A percentile compares a stretch with the other conserved stretches of the same genome.
Evolutionary conservation across 2,329 filamentous ascomycete species (phyloP).

Genomic region (Emericellopsis cladophorae): DNA sequence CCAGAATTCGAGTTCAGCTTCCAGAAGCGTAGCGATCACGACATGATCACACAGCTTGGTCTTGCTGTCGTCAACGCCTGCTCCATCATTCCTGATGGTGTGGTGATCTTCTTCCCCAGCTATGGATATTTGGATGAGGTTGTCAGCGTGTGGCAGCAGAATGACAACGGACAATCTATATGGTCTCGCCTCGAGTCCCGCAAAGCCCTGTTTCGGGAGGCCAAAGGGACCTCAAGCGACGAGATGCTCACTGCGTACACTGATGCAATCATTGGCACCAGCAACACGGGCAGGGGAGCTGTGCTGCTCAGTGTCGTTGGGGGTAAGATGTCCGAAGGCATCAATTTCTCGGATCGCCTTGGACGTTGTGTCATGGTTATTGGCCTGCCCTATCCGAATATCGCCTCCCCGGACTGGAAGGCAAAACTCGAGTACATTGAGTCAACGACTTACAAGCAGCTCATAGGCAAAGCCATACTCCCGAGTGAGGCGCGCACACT

Average conservation of each 20-base stretch:
- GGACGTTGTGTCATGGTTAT: constrained; percentile 87
- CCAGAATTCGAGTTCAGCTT: constrained; percentile 77
- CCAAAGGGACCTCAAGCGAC: constrained; percentile 45
- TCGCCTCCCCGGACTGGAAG: constrained; percentile 82
- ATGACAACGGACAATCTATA: constrained; percentile 19
- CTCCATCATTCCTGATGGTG: constrained; percentile 67
- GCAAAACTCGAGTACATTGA: constrained; percentile 84
- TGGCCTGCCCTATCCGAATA: constrained; percentile 85
- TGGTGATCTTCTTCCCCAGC: constrained; percentile 92
- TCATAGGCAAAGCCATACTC: constrained; percentile 8
- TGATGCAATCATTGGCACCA: constrained; percentile 44
- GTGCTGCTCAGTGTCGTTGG: constrained; percentile 84
- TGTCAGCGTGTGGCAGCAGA: constrained; percentile 44
- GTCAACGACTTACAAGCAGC: constrained; percentile 30
- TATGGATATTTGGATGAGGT: constrained; percentile 82
- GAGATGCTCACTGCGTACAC: constrained; percentile 64
- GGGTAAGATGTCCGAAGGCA: constrained; percentile 91
- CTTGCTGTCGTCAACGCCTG: constrained; percentile 59
- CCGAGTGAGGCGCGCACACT: constrained; percentile 1
- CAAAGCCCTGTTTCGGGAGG: constrained; percentile 52
- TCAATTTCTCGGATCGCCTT: constrained; percentile 89
- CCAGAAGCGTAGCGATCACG: constrained; percentile 55
- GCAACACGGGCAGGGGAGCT: constrained; percentile 41
- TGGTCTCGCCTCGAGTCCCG: constrained; percentile 45
- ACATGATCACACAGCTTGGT: constrained; percentile 65